A percentile compares a stretch with the other conserved stretches of the same genome.
Conservation (phyloP, 2,329 filamentous ascomycete genomes). For the Aaosphaeria arxii region DNA sequence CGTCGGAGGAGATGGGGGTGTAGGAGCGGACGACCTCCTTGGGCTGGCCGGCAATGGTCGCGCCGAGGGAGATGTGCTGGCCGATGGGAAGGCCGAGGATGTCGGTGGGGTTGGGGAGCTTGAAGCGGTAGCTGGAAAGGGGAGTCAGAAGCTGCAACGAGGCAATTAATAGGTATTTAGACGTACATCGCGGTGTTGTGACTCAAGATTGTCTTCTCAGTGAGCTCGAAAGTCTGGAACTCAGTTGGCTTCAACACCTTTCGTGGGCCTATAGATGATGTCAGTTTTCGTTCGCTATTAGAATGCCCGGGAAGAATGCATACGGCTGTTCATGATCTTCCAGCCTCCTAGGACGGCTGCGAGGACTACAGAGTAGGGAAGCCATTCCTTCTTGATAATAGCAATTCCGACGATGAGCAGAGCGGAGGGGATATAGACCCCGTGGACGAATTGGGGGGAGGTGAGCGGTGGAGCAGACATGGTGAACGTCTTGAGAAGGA, state of each 20-base stretch:
- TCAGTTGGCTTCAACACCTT: conserved; percentile 81
- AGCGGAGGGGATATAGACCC: conserved; percentile 78
- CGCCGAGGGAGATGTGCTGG: conserved; percentile 96
- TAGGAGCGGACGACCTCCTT: conserved; percentile 42
- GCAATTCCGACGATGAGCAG: conserved; percentile 73
- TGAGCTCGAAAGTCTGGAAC: conserved; percentile 90
- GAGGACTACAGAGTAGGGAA: conserved; percentile 66
- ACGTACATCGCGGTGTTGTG: conserved; percentile 95
- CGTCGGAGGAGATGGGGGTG: conserved; percentile 41
- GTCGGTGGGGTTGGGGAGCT: conserved; percentile 70
- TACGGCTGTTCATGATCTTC: conserved; percentile 53
- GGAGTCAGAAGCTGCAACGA: too few species aligned
- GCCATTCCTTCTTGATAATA: conserved; percentile 71
- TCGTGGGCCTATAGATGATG: conserved; percentile 57
- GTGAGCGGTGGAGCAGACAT: neutral
- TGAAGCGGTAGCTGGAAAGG: conserved; percentile 76
- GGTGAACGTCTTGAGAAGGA: neutral
- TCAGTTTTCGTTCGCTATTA: neutral
- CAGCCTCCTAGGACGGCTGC: conserved; percentile 65
- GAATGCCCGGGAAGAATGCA: too few species aligned
- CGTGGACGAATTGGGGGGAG: conserved; percentile 64
- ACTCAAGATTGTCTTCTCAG: conserved; percentile 91
- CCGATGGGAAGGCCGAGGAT: conserved; percentile 96
- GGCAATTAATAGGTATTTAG: neutral
- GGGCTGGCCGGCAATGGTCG: conserved; percentile 42